Percentiles rank a stretch among this genome's conserved stretches.
phyloP scores from a whole-genome alignment of 306 rosid species.

The Gastrolobium bilobum region DNA sequence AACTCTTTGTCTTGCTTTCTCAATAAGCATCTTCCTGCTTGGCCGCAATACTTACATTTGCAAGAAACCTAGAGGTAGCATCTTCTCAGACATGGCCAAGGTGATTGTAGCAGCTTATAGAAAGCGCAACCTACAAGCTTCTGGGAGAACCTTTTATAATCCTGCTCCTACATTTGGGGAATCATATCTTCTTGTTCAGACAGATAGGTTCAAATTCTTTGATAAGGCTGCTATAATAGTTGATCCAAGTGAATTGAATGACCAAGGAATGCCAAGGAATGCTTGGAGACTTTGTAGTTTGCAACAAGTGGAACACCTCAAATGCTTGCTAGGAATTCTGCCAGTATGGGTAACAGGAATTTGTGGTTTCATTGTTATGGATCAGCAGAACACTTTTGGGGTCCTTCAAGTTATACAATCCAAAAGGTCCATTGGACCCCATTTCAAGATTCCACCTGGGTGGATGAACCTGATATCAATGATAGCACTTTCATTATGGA shows the following conservation, averaged over 20 bases:
- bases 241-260: constrained; percentile 59
- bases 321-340: constrained; percentile 68
- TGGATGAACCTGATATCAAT: constrained; percentile 71
- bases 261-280: constrained; percentile 58
- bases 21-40: constrained; percentile 67
- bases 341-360: constrained; percentile 82
- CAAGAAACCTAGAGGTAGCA: constrained; percentile 70
- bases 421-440: constrained; percentile 62
- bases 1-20: constrained; percentile 64
- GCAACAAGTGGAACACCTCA: constrained; percentile 80
- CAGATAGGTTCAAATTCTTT: constrained; percentile 66
- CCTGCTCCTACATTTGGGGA: constrained; percentile 41
- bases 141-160: constrained; percentile 51
- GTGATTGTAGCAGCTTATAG: constrained; percentile 71
- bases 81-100: constrained; percentile 63
- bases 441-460: constrained; percentile 78
- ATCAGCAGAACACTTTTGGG: constrained; percentile 77
- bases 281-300: constrained; percentile 77
- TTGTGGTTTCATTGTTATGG: constrained; percentile 66
- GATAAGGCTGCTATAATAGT: constrained; percentile 75
- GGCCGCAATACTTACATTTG: constrained; percentile 70
- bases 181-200: constrained; percentile 50
- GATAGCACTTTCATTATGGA: constrained; percentile 86
- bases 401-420: constrained; percentile 77
- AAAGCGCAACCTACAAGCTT: constrained; percentile 43